Percentiles rank a stretch among this genome's conserved stretches.
Evolutionary conservation across 2,329 filamentous ascomycete genomes (phyloP).

Genomic region (Aspergillus aculeatinus): DNA sequence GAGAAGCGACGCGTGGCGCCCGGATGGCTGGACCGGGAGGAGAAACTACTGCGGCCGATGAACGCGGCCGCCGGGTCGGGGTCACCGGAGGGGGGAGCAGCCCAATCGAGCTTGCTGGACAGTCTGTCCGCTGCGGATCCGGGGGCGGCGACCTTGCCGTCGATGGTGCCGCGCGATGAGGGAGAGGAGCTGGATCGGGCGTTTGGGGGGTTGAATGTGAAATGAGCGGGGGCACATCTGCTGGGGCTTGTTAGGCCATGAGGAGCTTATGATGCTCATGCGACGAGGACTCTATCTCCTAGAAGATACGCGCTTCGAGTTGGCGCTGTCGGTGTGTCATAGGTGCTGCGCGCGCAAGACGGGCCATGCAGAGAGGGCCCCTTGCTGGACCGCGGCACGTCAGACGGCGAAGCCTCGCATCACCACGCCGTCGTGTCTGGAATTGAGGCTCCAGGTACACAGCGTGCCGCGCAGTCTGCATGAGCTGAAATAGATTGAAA

Average conservation of each 20-base stretch:
- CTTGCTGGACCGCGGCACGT: no score
- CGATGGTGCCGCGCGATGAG: conserved; percentile 45
- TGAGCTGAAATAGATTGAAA: no score
- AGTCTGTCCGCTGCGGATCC: conserved; percentile 35
- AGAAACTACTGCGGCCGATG: conserved; percentile 58
- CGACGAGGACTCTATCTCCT: not conserved
- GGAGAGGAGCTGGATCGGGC: conserved; percentile 55
- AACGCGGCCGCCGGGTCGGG: conserved; percentile 17
- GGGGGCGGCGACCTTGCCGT: conserved; percentile 34
- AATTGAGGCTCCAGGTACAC: no score
- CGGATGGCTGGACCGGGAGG: conserved; percentile 63
- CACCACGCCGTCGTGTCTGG: no score
- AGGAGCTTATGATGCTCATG: not conserved
- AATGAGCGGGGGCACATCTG: conserved; percentile 26
- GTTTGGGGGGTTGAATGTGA: conserved; percentile 51
- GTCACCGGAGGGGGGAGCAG: conserved; percentile 9
- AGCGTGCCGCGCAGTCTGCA: no score
- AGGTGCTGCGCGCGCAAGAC: no score
- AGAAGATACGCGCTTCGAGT: no score
- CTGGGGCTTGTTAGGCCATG: not conserved
- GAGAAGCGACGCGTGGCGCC: conserved; percentile 65
- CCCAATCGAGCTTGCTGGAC: conserved; percentile 37
- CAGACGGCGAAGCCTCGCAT: no score
- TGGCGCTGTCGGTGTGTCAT: no score
- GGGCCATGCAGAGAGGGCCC: no score